These are phyloP conservation scores for Claviceps fusiformis DNA, from an alignment of 2,329 filamentous ascomycete species.

Conservation along the genomic window DNA sequence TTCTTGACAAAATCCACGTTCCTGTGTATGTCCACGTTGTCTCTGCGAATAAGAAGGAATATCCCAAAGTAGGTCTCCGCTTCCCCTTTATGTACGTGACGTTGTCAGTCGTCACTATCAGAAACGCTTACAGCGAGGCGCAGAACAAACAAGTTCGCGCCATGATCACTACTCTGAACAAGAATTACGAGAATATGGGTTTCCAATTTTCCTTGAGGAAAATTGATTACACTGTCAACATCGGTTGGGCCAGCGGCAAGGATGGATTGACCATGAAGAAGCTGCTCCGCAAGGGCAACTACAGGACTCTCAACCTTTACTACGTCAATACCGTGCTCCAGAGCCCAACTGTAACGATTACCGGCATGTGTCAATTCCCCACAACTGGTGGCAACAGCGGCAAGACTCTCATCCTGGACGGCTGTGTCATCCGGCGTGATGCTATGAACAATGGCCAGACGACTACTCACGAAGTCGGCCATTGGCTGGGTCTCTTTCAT, in stretches of 20 bases:
- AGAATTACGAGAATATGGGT: not conserved
- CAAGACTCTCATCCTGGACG: slow-evolving; percentile 9
- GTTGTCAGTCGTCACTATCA: not conserved
- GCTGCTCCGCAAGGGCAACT: slow-evolving; percentile 22
- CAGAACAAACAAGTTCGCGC: not conserved
- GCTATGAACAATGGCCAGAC: slow-evolving; percentile 10
- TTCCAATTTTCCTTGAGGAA: not conserved
- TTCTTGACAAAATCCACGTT: not conserved
- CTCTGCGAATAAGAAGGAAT: not conserved
- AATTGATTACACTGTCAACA: not conserved
- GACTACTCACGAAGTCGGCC: slow-evolving; percentile 25
- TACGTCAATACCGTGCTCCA: slow-evolving; percentile 11
- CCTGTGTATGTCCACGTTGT: slow-evolving; percentile 2
- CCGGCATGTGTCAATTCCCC: not conserved
- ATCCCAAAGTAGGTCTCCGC: not conserved
- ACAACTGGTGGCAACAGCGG: slow-evolving; percentile 6
- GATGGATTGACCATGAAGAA: slow-evolving; percentile 1
- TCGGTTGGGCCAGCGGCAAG: not conserved
- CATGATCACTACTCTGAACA: not conserved
- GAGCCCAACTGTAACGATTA: slow-evolving; percentile 8
- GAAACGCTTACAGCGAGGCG: not conserved
- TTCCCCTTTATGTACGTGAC: not conserved
- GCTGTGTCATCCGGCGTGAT: slow-evolving; percentile 9
- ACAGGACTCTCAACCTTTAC: slow-evolving; percentile 29
- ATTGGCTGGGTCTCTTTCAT: slow-evolving; percentile 31